Evolutionary conservation across 345 rosid genomes (phyloP).

Genomic region (Salix exigua): DNA sequence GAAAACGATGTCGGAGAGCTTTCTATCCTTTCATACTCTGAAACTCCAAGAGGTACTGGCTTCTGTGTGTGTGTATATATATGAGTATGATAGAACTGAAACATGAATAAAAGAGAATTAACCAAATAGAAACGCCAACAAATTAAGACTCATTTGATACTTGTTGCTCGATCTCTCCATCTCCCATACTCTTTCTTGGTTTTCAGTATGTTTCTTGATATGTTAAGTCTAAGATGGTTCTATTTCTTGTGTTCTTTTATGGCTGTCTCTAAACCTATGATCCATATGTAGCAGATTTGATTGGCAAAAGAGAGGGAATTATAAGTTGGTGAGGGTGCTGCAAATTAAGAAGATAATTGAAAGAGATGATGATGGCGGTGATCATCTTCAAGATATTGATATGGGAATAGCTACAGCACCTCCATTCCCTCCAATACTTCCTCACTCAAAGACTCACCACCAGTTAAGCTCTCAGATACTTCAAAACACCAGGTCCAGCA

Average conservation of each 20-base stretch:
- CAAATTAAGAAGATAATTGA: not conserved
- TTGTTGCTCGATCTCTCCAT: not conserved
- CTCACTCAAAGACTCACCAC: constrained; percentile 22
- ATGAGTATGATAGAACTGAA: not conserved
- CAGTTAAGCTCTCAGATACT: constrained; percentile 10
- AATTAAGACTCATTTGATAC: constrained; percentile 10
- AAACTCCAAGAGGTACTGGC: constrained; percentile 43
- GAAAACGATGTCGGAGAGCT: constrained; percentile 64
- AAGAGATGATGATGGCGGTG: constrained; percentile 32
- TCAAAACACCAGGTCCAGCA: constrained; percentile 16
- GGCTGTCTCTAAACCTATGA: constrained; percentile 18
- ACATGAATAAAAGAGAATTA: not conserved
- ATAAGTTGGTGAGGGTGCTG: not conserved
- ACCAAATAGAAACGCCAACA: not conserved
- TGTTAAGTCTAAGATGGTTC: not conserved
- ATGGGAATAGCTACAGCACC: constrained; percentile 73
- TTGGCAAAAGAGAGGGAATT: not conserved
- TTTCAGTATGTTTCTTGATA: constrained; percentile 11
- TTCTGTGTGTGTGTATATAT: not conserved
- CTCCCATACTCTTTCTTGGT: constrained; percentile 7
- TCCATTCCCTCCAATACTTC: constrained; percentile 23
- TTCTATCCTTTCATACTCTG: constrained; percentile 45
- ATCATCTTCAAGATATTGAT: constrained; percentile 39
- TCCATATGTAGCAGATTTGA: constrained; percentile 26
- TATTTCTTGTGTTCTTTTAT: constrained; percentile 19